Evolutionary conservation across 192 early-diverging fungal genomes (phyloP).

Genomic region (Helicostylum pulchrum): DNA sequence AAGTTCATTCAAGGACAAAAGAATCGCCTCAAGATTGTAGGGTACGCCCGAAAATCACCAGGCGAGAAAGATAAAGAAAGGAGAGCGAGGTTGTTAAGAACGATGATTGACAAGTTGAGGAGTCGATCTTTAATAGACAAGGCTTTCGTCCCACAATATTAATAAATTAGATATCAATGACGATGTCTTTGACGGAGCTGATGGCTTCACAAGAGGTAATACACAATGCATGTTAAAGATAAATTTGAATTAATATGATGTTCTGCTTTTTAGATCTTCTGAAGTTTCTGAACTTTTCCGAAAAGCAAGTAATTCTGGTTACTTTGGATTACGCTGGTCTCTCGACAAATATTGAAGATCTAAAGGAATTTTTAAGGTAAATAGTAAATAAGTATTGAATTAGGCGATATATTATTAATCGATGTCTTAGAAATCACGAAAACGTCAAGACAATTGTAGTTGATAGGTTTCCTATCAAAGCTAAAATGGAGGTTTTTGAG

Average conservation of each 20-base stretch:
- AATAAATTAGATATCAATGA: neutral
- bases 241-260: constrained; percentile 11
- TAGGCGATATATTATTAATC: constrained; percentile 5
- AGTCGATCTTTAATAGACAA: neutral
- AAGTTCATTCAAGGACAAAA: neutral
- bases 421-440: constrained; percentile 14
- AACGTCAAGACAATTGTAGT: constrained; percentile 7
- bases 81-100: neutral
- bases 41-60: constrained; percentile 1
- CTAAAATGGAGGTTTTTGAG: constrained; percentile 1
- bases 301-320: constrained; percentile 10
- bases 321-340: constrained; percentile 10
- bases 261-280: constrained; percentile 14
- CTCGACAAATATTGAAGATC: constrained; percentile 8
- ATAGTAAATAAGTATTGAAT: constrained; percentile 13
- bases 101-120: neutral
- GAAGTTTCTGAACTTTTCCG: constrained; percentile 1
- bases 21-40: neutral
- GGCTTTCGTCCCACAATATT: neutral
- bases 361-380: constrained; percentile 18
- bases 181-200: neutral
- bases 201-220: constrained; percentile 7
- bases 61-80: neutral
- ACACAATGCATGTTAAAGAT: constrained; percentile 8
- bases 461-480: constrained; percentile 12